Conservation (phyloP, 225 moss, liverwort and hornwort species). For the Anthoceros angustus region DNA sequence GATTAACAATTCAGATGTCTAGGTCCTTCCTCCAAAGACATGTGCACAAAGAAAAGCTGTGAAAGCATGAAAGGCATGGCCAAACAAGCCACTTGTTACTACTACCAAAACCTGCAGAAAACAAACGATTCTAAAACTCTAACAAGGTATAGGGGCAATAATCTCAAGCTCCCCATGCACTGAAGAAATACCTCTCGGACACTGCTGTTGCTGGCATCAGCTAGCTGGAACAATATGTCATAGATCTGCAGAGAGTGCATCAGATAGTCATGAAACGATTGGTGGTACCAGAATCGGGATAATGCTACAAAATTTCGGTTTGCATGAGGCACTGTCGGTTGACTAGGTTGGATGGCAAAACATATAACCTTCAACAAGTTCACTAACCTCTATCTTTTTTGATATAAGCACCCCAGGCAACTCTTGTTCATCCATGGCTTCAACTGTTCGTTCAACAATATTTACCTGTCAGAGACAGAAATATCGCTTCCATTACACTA, state of each 20-base stretch:
- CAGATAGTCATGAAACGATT: neutral
- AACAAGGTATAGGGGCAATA: no score
- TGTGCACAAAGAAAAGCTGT: neutral
- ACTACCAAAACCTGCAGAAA: no score
- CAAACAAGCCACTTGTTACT: no score
- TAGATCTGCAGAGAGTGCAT: neutral
- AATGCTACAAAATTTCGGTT: no score
- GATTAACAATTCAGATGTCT: neutral
- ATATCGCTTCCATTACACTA: neutral
- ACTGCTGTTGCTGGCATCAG: neutral
- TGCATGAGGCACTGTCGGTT: no score
- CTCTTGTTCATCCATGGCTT: neutral
- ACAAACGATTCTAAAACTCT: no score
- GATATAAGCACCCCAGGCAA: neutral
- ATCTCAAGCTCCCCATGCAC: neutral
- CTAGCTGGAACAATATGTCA: neutral
- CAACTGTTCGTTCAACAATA: neutral
- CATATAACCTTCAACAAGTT: neutral
- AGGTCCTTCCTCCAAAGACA: neutral
- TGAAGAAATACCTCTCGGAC: neutral
- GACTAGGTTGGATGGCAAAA: no score
- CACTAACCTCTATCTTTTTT: neutral
- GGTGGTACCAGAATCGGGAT: no score
- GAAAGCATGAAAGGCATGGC: no score
- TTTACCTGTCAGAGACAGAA: neutral